Percentiles rank a stretch among this genome's conserved stretches.
phyloP scores from a whole-genome alignment of 106 monocot species.

The Dendrobium catenatum region DNA sequence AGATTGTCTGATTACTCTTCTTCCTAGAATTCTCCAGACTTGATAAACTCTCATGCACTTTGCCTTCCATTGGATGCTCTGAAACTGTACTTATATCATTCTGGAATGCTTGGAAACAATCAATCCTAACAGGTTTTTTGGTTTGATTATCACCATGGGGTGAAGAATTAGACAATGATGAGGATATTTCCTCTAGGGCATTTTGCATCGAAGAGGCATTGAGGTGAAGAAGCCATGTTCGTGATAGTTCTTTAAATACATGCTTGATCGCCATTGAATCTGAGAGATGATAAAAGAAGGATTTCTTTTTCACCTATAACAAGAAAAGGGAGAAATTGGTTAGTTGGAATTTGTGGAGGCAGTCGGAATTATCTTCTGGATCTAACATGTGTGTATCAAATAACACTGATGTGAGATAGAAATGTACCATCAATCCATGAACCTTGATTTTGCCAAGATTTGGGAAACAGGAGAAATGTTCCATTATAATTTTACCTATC shows the following conservation, averaged over 20 bases:
- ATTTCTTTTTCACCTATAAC: constrained; percentile 35
- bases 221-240: constrained; percentile 28
- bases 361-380: neutral
- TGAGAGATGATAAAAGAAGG: constrained; percentile 29
- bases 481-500: constrained; percentile 27
- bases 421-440: constrained; percentile 26
- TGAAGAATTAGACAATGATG: neutral
- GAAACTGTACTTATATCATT: neutral
- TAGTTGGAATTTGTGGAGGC: neutral
- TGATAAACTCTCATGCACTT: neutral
- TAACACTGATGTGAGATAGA: neutral
- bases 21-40: constrained; percentile 1
- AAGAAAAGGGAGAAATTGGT: neutral
- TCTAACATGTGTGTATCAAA: too few relatives aligned
- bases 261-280: constrained; percentile 25
- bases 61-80: neutral
- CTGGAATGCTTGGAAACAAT: neutral
- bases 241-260: constrained; percentile 14
- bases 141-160: neutral
- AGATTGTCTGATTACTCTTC: constrained; percentile 9
- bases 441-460: constrained; percentile 36
- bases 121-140: too few relatives aligned
- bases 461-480: constrained; percentile 30
- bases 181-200: neutral
- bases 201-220: constrained; percentile 11